Conservation (phyloP, 2,329 filamentous ascomycete genomes). For the Penicillium sp. region DNA sequence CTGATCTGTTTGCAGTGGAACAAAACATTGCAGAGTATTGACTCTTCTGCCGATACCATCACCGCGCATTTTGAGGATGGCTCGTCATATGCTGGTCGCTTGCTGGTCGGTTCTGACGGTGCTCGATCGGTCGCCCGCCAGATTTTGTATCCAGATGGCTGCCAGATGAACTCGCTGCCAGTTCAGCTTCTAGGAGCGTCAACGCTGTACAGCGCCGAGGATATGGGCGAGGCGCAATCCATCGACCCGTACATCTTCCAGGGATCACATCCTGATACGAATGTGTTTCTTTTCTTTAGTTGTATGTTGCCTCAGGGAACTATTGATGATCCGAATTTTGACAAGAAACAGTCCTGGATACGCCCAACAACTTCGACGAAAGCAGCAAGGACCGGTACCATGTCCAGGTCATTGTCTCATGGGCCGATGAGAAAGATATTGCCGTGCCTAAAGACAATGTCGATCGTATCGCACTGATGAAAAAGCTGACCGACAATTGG, state of each 20-base stretch:
- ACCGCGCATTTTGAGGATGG: constrained; percentile 53
- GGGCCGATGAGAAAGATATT: constrained; percentile 45
- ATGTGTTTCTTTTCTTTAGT: constrained; percentile 57
- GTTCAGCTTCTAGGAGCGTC: constrained; percentile 54
- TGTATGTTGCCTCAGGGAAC: constrained; percentile 35
- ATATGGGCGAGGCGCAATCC: constrained; percentile 47
- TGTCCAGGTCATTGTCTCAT: constrained; percentile 56
- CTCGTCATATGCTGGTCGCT: constrained; percentile 42
- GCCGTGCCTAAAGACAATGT: constrained; percentile 45
- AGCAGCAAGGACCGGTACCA: constrained; percentile 43
- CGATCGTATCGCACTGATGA: constrained; percentile 49
- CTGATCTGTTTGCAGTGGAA: constrained; percentile 35
- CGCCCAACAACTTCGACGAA: constrained; percentile 46
- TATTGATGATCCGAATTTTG: not conserved
- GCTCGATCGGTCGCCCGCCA: constrained; percentile 49
- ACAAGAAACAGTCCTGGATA: constrained; percentile 49
- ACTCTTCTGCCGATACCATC: constrained; percentile 39
- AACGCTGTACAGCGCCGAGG: constrained; percentile 43
- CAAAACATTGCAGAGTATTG: constrained; percentile 39
- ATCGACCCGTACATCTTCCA: constrained; percentile 60
- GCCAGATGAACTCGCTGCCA: constrained; percentile 47
- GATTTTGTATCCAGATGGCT: constrained; percentile 27
- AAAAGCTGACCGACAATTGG: constrained; percentile 49
- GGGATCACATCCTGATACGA: constrained; percentile 54
- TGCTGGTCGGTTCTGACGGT: constrained; percentile 58